Evolutionary conservation across 768 basidiomycete species (phyloP), one percentile per base, ranked within the genome.

Genomic region (Royoungia palumana): DNA sequence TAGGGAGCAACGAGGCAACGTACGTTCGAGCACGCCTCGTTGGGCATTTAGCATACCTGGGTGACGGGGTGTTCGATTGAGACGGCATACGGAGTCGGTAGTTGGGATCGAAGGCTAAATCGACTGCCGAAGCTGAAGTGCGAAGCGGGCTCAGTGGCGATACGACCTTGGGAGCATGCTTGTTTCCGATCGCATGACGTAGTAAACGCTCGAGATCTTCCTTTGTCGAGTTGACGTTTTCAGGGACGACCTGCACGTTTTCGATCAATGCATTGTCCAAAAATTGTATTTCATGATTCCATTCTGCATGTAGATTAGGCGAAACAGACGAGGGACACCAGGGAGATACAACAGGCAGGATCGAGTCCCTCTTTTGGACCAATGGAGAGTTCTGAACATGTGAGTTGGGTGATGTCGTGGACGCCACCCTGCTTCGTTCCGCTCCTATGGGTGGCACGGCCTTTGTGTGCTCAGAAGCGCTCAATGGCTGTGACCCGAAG

Each of bases 61-160:
- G 40, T 5, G 67, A 69, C 8, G 51, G 56, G 2, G 17, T 30
- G 25, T 59, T 58, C 19, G 16, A 50, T 20, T 21, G 47, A 11
- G 67, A 63, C 5, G 66, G 58, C 49, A 65, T 60, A 37, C 53
- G 63, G 3, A 32, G 10, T 17, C 16, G 53, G 35, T 55, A 65
- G 7, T 36, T 44, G 19, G 52, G 53, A 47, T 65, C 50, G 20
- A 40, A 10, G 32, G 55, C 54, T n/a, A 69, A 32, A 25, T 40
- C 39, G 16, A 35, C 22, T 21, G 50, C 44, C 44, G 53, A 41
- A 2, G 46, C n/a, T 7, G 57, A 17, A 4, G 52, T 19, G 41
- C 63, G 68, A 30, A 67, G 66, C 30, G 68, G 66, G 47, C 43
- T 68, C 49, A 67, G 30, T 17, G 66, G 66, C 51, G 68, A 69